A percentile compares a stretch with the other conserved stretches of the same genome.
Conservation (phyloP, 257 asterid species). For the Fraxinus quadrangulata region DNA sequence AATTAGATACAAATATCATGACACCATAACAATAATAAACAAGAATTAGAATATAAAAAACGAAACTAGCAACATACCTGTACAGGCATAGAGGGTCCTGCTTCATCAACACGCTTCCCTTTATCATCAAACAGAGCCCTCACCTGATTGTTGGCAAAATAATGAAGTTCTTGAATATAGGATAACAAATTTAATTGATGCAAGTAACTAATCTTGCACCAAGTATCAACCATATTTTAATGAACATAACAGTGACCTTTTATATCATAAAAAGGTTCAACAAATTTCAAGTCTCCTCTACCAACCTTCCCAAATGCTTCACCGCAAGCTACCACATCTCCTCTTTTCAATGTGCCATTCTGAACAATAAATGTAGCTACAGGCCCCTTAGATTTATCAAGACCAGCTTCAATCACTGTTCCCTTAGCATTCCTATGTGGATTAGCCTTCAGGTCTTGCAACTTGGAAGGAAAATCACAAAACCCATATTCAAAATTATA, state of each 20-base stretch:
- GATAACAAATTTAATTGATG: conserved; percentile 12
- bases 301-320: conserved; percentile 99
- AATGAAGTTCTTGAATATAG: conserved; percentile 27
- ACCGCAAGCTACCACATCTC: conserved; percentile 86
- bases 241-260: not conserved
- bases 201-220: not conserved
- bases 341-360: conserved; percentile 89
- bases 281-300: conserved; percentile 24
- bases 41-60: conserved; percentile 16
- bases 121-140: conserved; percentile 90
- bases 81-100: conserved; percentile 94
- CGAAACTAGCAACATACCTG: conserved; percentile 54
- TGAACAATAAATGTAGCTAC: conserved; percentile 93
- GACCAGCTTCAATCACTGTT: conserved; percentile 95
- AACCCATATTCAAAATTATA: conserved; percentile 30
- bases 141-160: conserved; percentile 53
- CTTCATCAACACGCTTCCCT: conserved; percentile 79
- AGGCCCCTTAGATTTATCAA: conserved; percentile 94
- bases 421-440: conserved; percentile 94
- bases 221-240: not conserved
- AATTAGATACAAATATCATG: not conserved
- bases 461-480: conserved; percentile 39
- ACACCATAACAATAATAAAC: not conserved
- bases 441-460: conserved; percentile 99
- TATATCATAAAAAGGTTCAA: not conserved